A percentile compares a stretch with the other conserved stretches of the same genome.
phyloP scores from a whole-genome alignment of 768 basidiomycete species.

The Tricholoma sp. region DNA sequence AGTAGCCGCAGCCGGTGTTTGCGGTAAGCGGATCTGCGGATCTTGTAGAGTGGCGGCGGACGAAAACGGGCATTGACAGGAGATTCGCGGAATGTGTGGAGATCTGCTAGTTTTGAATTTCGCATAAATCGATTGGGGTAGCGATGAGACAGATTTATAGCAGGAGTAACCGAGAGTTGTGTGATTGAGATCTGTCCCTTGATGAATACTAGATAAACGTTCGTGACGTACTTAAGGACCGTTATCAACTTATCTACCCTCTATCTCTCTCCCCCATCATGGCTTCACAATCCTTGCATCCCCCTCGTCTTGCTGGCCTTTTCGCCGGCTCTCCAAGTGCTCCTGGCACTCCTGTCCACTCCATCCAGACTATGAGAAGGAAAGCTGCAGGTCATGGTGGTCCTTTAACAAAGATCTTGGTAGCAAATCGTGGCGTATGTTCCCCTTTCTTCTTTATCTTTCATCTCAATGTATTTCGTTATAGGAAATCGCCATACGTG shows the following conservation, averaged over 20 bases:
- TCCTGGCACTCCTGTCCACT: constrained; percentile 84
- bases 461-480: constrained; percentile 7
- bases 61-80: not conserved
- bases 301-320: constrained; percentile 66
- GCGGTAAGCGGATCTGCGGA: not conserved
- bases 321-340: constrained; percentile 72
- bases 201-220: not conserved
- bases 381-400: constrained; percentile 90
- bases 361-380: constrained; percentile 85
- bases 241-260: no score
- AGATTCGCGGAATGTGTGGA: not conserved
- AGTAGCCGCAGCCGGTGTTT: no score
- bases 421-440: constrained; percentile 87
- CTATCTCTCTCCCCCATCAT: constrained; percentile 26
- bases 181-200: no score
- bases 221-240: no score
- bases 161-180: no score
- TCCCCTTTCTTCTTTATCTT: constrained; percentile 5
- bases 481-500: constrained; percentile 99
- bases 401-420: constrained; percentile 86
- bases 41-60: not conserved
- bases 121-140: no score
- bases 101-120: not conserved
- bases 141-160: no score
- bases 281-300: constrained; percentile 51